Percentiles rank a stretch among this genome's conserved stretches.
These are phyloP conservation scores for Agaricus sinodeliciosus DNA, from an alignment of 768 basidiomycete species.

Conservation along the genomic window DNA sequence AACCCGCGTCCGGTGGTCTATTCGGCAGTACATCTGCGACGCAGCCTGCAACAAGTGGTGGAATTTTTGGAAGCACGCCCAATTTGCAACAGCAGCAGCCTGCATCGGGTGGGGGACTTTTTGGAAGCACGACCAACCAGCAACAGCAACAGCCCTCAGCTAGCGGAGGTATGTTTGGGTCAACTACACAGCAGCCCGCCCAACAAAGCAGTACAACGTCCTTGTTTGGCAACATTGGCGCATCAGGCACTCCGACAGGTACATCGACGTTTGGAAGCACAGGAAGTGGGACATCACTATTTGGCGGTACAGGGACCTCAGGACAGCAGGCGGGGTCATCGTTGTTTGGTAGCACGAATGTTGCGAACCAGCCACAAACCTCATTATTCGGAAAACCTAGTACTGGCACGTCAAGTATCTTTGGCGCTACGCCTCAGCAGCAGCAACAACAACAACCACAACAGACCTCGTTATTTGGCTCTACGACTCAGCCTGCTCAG, in stretches of 20 bases:
- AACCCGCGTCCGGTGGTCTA: constrained; percentile 17
- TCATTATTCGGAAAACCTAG: neutral
- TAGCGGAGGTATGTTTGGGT: constrained; percentile 25
- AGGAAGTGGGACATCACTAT: constrained; percentile 2
- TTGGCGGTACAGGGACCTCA: constrained; percentile 2
- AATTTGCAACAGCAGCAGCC: constrained; percentile 14
- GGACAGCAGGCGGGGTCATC: constrained; percentile 19
- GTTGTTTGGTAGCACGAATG: constrained; percentile 23
- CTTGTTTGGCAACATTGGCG: constrained; percentile 6
- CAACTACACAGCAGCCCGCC: constrained; percentile 22
- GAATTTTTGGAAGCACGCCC: constrained; percentile 27
- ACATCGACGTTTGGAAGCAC: constrained; percentile 12
- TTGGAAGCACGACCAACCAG: constrained; percentile 22
- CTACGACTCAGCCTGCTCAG: constrained; percentile 14
- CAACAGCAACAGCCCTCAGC: constrained; percentile 18
- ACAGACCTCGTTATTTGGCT: constrained; percentile 24
- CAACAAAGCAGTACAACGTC: constrained; percentile 15
- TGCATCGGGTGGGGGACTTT: constrained; percentile 20
- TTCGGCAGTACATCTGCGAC: constrained; percentile 26
- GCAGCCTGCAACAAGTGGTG: constrained; percentile 16
- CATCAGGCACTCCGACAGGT: neutral
- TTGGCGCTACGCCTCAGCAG: constrained; percentile 6
- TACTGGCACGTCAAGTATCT: constrained; percentile 2
- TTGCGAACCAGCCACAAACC: neutral
- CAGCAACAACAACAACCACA: constrained; percentile 22